A percentile compares a stretch with the other conserved stretches of the same genome.
Evolutionary conservation across 2,329 filamentous ascomycete genomes (phyloP).

Genomic region (Fusarium sp.): DNA sequence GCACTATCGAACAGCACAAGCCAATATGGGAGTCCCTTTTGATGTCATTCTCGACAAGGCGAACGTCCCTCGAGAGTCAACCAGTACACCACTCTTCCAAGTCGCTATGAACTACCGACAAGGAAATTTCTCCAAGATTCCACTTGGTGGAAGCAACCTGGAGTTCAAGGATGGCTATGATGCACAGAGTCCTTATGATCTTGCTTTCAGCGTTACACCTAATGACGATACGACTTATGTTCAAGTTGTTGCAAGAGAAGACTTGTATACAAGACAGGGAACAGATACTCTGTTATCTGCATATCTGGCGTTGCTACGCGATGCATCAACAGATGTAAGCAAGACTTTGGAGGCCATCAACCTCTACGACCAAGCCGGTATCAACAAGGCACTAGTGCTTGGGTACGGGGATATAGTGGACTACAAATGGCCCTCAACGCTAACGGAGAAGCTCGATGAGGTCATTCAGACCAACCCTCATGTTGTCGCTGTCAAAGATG

Average conservation of each 20-base stretch:
- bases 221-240: not conserved
- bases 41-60: not conserved
- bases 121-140: not conserved
- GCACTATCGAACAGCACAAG: not conserved
- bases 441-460: not conserved
- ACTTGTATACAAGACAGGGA: not conserved
- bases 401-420: not conserved
- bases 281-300: not conserved
- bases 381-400: not conserved
- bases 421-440: not conserved
- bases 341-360: not conserved
- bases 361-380: not conserved
- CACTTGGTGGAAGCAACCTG: not conserved
- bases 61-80: not conserved
- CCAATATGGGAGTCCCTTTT: not conserved
- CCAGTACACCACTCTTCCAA: not conserved
- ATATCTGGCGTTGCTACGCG: not conserved
- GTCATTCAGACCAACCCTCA: rapidly evolving
- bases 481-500: not conserved
- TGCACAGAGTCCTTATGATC: not conserved
- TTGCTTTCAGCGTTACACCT: not conserved
- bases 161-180: not conserved
- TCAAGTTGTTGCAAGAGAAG: not conserved
- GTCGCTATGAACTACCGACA: not conserved
- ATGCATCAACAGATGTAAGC: not conserved